phyloP scores from a whole-genome alignment of 441 rosid genomes.

The Gossypium davidsonii region DNA sequence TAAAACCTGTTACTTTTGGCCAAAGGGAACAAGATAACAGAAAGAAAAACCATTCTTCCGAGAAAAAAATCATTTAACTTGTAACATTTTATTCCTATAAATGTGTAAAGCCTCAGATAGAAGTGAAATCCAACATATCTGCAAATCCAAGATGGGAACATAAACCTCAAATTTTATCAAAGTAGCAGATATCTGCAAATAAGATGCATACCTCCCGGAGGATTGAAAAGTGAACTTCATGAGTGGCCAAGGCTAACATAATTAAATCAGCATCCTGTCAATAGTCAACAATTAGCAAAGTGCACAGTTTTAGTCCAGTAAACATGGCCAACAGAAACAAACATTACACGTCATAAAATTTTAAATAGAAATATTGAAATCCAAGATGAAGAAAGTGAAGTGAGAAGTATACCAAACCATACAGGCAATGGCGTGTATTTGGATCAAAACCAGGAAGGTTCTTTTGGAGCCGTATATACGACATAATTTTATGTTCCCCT shows the following conservation, averaged over 20 bases:
- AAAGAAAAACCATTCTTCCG: neutral
- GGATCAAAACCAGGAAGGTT: slow-evolving; percentile 87
- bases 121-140: neutral
- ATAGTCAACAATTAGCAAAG: slow-evolving; percentile 17
- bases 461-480: slow-evolving; percentile 91
- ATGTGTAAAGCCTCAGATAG: neutral
- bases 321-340: slow-evolving; percentile 13
- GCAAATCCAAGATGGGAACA: slow-evolving; percentile 1
- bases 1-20: slow-evolving; percentile 3
- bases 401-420: slow-evolving; percentile 75
- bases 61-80: neutral
- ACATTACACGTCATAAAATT: neutral
- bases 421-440: slow-evolving; percentile 88
- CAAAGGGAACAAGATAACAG: neutral
- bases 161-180: neutral
- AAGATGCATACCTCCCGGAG: slow-evolving; percentile 77
- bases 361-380: neutral
- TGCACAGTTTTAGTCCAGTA: slow-evolving; percentile 14
- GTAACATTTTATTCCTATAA: neutral
- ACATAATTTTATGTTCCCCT: slow-evolving; percentile 97
- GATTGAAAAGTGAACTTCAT: slow-evolving; percentile 92
- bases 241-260: slow-evolving; percentile 96
- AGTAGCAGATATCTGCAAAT: neutral
- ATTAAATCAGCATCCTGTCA: slow-evolving; percentile 94
- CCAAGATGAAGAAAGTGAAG: slow-evolving; percentile 5